Evolutionary conservation across 768 basidiomycete genomes (phyloP), one percentile per base, ranked within the genome.

Genomic region (Trametes punicea): DNA sequence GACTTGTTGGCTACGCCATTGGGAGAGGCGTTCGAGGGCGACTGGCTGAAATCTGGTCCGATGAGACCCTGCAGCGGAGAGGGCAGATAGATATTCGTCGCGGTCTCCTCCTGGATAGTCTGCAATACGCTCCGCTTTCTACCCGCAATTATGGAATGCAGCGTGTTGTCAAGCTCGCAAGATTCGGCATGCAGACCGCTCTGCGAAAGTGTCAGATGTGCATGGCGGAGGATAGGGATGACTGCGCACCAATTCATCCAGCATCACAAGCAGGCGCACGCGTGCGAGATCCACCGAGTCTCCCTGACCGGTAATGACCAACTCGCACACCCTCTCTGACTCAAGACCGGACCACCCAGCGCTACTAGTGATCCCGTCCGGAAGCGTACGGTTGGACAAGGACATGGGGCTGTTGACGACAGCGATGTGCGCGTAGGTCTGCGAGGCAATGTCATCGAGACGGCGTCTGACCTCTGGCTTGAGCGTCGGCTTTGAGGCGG

Each of bases 51-150:
- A 56, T 90, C 85, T 10, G 84, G 81, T 21, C 91, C 89, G 38
- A 91, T 77, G 21, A 95, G 81, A 36, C 90, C 93, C 65, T 93
- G 91, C 38, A 98, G 74, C 33, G 93, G 88, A 0, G 92, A 91
- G 25, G 96, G 95, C 61, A 90, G 83, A 71, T 98, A 98, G 59
- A 98, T 92, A 66, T 98, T 98, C 50, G 96, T 98, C 0, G 88
- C 95, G 0, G 96, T 98, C 71, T 98, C 94, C 72, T 98, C 93
- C 68, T 96, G 93, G 46, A 99, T 96, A 7, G 87, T 79, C 70
- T 98, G 96, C 31, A 99, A 76, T 29, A 87, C 80, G 56, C 79
- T 77, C 44, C 95, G 88, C 71, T 96, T 96, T 56, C 92, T 84
- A 34, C 91, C 92, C 18, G 93, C 90, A 59, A 97, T 80, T 69